A percentile compares a stretch with the other conserved stretches of the same genome.
Evolutionary conservation across 306 rosid genomes (phyloP).

Genomic region (Castanea crenata): DNA sequence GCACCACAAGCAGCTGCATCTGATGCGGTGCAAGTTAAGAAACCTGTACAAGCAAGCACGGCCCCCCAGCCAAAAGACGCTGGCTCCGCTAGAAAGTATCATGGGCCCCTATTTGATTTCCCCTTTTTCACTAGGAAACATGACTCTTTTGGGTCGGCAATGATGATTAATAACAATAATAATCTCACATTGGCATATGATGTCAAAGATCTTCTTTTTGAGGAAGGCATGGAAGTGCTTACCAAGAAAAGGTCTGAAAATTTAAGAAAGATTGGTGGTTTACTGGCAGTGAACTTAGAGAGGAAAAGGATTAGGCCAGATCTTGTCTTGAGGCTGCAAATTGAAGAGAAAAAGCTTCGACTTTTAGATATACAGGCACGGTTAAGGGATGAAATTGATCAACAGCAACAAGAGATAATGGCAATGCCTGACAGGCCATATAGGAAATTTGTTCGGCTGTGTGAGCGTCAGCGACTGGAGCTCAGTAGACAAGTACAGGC

Average conservation of each 20-base stretch:
- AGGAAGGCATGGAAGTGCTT: conserved; percentile 83
- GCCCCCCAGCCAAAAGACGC: conserved; percentile 64
- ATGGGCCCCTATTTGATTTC: conserved; percentile 98
- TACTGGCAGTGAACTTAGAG: conserved; percentile 84
- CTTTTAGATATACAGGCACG: conserved; percentile 88
- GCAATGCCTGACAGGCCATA: conserved; percentile 98
- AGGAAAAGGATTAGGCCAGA: conserved; percentile 96
- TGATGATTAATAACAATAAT: conserved; percentile 61
- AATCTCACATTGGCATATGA: conserved; percentile 81
- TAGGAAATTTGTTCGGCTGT: conserved; percentile 84
- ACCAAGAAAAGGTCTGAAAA: conserved; percentile 70
- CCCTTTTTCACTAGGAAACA: conserved; percentile 92
- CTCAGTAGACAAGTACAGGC: conserved; percentile 91
- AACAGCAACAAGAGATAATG: conserved; percentile 97
- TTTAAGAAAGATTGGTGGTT: conserved; percentile 84
- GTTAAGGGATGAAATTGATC: conserved; percentile 92
- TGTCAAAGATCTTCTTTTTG: conserved; percentile 85
- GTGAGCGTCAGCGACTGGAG: conserved; percentile 97
- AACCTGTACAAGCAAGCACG: conserved; percentile 55
- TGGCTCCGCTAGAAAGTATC: conserved; percentile 69
- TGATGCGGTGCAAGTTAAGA: conserved; percentile 56
- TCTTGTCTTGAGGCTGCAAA: conserved; percentile 86
- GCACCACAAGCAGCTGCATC: conserved; percentile 59
- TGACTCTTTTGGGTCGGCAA: conserved; percentile 84
- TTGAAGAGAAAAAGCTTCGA: conserved; percentile 91